Percentiles rank a stretch among this genome's conserved stretches.
Conservation (phyloP, 179 eudicot genomes). For the Gypsophila paniculata region DNA sequence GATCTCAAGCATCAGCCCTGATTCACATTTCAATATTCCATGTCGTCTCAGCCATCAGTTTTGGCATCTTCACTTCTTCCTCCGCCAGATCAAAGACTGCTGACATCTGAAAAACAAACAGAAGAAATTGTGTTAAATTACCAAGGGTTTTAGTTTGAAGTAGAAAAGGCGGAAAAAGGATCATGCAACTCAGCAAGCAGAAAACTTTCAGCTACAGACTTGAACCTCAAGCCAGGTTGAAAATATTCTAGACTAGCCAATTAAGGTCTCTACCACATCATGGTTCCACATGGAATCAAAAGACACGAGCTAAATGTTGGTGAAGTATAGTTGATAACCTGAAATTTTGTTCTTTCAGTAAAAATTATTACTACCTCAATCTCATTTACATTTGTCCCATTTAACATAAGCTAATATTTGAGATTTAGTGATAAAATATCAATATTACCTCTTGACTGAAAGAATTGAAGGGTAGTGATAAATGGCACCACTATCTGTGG, state of each 20-base stretch:
- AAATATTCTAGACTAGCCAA: not conserved
- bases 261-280: not conserved
- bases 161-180: no score
- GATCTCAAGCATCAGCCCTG: not conserved
- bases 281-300: not conserved
- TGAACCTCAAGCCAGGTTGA: not conserved
- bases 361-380: no score
- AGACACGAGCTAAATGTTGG: not conserved
- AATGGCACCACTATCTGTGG: no score
- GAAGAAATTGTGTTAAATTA: not conserved
- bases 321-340: not conserved
- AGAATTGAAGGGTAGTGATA: no score
- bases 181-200: not conserved
- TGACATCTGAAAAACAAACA: slow-evolving; percentile 45
- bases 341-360: not conserved
- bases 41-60: slow-evolving; percentile 68
- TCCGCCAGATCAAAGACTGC: slow-evolving; percentile 60
- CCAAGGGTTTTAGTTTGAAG: not conserved
- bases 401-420: no score
- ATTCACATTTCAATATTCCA: slow-evolving; percentile 80
- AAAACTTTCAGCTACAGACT: not conserved
- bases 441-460: no score
- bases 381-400: no score
- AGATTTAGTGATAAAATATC: no score
- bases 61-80: slow-evolving; percentile 52